A percentile compares a stretch with the other conserved stretches of the same genome.
Conservation (phyloP, 495 filamentous ascomycete genomes). For the Annulohypoxylon stygium region DNA sequence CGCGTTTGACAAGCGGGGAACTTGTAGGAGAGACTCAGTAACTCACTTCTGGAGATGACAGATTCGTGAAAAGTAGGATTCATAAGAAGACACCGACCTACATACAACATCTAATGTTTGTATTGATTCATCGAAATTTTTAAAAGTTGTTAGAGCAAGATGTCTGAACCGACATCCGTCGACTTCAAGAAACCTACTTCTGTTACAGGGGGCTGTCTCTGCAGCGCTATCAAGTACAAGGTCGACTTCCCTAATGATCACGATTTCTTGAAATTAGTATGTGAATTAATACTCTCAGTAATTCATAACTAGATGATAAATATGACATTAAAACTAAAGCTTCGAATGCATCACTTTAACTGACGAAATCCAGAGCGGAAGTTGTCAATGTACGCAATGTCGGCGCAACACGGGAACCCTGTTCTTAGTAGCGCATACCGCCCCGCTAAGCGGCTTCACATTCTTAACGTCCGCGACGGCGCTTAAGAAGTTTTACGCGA, state of each 20-base stretch:
- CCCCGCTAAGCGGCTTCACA: conserved; percentile 34
- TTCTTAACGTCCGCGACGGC: conserved; percentile 41
- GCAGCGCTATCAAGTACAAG: conserved; percentile 53
- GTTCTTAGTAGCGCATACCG: conserved; percentile 51
- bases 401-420: conserved; percentile 54
- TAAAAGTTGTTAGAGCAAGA: conserved; percentile 3
- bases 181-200: conserved; percentile 51
- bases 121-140: neutral
- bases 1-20: conserved; percentile 47
- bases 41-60: neutral
- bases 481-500: conserved; percentile 51
- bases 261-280: conserved; percentile 52
- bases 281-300: neutral
- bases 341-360: neutral
- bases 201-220: conserved; percentile 59
- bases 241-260: conserved; percentile 53
- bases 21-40: conserved; percentile 1
- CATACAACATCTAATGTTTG: neutral
- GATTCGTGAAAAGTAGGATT: neutral
- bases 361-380: conserved; percentile 44
- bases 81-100: neutral
- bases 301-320: neutral
- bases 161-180: conserved; percentile 25
- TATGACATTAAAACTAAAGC: neutral
- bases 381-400: conserved; percentile 60